These are phyloP conservation scores for Penicillium freii DNA, from an alignment of 2,329 filamentous ascomycete genomes.

Conservation along the genomic window DNA sequence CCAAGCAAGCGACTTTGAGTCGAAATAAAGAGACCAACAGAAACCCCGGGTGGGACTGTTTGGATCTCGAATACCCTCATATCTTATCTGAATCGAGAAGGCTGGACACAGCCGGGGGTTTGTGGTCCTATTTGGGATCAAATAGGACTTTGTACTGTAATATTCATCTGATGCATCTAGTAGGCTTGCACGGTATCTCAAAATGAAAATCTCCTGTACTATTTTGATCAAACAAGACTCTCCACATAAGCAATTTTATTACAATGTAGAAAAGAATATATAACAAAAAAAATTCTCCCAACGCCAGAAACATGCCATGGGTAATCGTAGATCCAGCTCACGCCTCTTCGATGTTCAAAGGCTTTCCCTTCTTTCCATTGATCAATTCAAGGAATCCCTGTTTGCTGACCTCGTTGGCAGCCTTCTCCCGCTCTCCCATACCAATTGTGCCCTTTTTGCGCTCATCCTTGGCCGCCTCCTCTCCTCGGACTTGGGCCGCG, in stretches of 20 bases:
- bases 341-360: conserved; percentile 46
- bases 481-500: conserved; percentile 84
- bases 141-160: conserved; percentile 29
- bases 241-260: conserved; percentile 24
- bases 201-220: conserved; percentile 31
- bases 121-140: conserved; percentile 3
- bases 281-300: conserved; percentile 23
- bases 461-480: conserved; percentile 67
- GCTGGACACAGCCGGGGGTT: not conserved
- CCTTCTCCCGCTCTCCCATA: conserved; percentile 76
- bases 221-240: conserved; percentile 20
- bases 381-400: conserved; percentile 95
- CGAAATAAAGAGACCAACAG: conserved; percentile 37
- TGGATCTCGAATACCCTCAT: not conserved
- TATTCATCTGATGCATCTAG: conserved; percentile 26
- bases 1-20: conserved; percentile 85
- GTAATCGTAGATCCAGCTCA: conserved; percentile 29
- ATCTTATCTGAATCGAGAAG: not conserved
- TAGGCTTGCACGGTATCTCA: conserved; percentile 20
- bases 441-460: conserved; percentile 73
- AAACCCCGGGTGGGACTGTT: conserved; percentile 4
- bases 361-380: conserved; percentile 55
- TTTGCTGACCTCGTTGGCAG: conserved; percentile 93
- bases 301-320: conserved; percentile 38
- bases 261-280: conserved; percentile 21